phyloP scores from a whole-genome alignment of 2,329 filamentous ascomycete genomes.

The Penicillium glabrum region DNA sequence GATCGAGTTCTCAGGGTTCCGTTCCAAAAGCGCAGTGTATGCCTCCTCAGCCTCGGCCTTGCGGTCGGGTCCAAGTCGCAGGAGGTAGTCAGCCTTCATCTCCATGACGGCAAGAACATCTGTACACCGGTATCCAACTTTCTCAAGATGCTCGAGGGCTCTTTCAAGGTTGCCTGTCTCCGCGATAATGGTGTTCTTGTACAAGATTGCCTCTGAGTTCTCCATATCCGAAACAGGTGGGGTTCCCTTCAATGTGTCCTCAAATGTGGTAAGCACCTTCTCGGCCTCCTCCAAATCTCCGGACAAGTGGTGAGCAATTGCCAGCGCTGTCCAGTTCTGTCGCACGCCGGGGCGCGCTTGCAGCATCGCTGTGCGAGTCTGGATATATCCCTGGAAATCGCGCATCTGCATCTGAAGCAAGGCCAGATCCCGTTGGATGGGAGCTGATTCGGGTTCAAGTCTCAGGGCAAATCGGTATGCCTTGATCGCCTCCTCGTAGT shows the following conservation, averaged over 20 bases:
- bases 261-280: constrained; percentile 85
- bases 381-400: constrained; percentile 89
- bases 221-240: constrained; percentile 80
- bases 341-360: constrained; percentile 76
- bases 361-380: constrained; percentile 85
- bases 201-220: constrained; percentile 89
- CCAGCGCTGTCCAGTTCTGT: constrained; percentile 97
- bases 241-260: constrained; percentile 83
- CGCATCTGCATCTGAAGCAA: constrained; percentile 94
- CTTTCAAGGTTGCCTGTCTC: constrained; percentile 81
- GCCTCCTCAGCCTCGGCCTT: constrained; percentile 79
- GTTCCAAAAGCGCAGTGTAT: constrained; percentile 76
- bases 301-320: constrained; percentile 87
- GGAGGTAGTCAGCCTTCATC: constrained; percentile 77
- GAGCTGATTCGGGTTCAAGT: constrained; percentile 88
- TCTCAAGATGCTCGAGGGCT: constrained; percentile 82
- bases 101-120: constrained; percentile 87
- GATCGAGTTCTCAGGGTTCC: constrained; percentile 81
- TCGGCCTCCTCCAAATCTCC: constrained; percentile 85
- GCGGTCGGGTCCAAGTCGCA: constrained; percentile 71
- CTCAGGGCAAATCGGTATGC: constrained; percentile 95
- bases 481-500: constrained; percentile 98
- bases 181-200: constrained; percentile 93
- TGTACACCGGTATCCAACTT: constrained; percentile 71
- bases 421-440: constrained; percentile 92